Evolutionary conservation across 495 filamentous ascomycete species (phyloP), one percentile per base, ranked within the genome.

Genomic region (Aspergillus mulundensis): DNA sequence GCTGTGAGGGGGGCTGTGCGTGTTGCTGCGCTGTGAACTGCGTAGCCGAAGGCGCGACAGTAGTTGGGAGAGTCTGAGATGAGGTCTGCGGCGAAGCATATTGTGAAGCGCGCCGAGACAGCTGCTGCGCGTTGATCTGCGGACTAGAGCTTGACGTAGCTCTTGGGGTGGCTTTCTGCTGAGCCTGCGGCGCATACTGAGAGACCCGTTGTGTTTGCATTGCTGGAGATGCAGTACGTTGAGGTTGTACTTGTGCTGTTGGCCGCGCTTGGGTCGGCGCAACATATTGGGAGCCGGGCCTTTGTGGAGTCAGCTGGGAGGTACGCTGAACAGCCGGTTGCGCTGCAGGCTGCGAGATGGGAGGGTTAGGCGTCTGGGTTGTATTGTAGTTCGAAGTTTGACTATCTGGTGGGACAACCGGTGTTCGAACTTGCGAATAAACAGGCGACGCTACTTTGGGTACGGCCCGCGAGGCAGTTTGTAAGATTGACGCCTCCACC

Each of bases 211-310:
- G 25, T 32, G 21, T 50, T 34, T 24, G 48, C 38, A 24, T 16
- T 11, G 34, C 48, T 24, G 48, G 48, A 38, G 48, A 50, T 12
- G 19, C 48, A 24, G 48, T 40, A 50, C 34, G 32, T 25, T 36
- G 32, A 4, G 19, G 20, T 20, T 21, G 48, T 2, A 11, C 19
- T 19, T 53, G 38, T 28, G 50, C 11, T 19, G 38, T 53, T 18
- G 21, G 50, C 15, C 16, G 38, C 12, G 50, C 1, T 18, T 41
- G 36, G 6, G 3, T 21, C 10, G 50, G 38, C 18, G 23, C 21
- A 32, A 34, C 7, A 30, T 42, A 41, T 43, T 41, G 39, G 20
- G 50, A 53, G 6, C 48, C 21, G 21, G 34, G 19, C 15, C 47
- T n/a, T n/a, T 50, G 48, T 10, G 5, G 11, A 19, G 15, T 16